Evolutionary conservation across 306 rosid species (phyloP).

Genomic region (Malus orientalis): DNA sequence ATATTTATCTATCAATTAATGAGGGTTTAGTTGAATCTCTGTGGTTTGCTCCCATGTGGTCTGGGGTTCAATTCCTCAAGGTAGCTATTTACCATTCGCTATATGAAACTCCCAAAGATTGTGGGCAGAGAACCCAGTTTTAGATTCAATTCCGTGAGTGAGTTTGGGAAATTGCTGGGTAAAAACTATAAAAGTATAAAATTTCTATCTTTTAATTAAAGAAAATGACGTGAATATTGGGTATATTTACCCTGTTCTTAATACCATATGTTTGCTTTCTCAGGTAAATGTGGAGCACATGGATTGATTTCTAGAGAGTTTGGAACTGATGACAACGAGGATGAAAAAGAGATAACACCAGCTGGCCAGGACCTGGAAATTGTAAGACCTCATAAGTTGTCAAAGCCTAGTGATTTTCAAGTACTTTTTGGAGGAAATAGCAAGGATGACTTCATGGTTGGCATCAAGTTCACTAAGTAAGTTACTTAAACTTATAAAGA

Average conservation of each 20-base stretch:
- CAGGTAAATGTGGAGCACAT: conserved; percentile 52
- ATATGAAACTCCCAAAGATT: too few species aligned
- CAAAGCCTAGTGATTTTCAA: conserved; percentile 68
- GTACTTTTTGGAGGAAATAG: conserved; percentile 74
- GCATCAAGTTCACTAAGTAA: conserved; percentile 87
- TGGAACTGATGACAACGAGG: conserved; percentile 43
- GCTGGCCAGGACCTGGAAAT: conserved; percentile 22
- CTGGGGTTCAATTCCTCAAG: not conserved
- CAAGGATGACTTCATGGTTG: conserved; percentile 81
- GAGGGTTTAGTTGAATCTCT: not conserved
- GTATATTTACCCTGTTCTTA: too few species aligned
- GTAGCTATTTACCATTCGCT: not conserved
- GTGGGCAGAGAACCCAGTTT: too few species aligned
- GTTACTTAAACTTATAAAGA: not conserved
- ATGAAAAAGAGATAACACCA: conserved; percentile 15
- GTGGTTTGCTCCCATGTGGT: not conserved
- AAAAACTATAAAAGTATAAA: too few species aligned
- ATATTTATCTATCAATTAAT: not conserved
- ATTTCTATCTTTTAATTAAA: too few species aligned
- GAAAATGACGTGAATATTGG: too few species aligned
- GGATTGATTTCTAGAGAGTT: conserved; percentile 71
- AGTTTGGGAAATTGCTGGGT: too few species aligned
- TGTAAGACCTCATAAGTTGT: conserved; percentile 28
- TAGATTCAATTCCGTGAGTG: too few species aligned
- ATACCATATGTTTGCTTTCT: too few species aligned